Conservation (phyloP, 202 grass and related monocot genomes). For the Eragrostis tef region DNA sequence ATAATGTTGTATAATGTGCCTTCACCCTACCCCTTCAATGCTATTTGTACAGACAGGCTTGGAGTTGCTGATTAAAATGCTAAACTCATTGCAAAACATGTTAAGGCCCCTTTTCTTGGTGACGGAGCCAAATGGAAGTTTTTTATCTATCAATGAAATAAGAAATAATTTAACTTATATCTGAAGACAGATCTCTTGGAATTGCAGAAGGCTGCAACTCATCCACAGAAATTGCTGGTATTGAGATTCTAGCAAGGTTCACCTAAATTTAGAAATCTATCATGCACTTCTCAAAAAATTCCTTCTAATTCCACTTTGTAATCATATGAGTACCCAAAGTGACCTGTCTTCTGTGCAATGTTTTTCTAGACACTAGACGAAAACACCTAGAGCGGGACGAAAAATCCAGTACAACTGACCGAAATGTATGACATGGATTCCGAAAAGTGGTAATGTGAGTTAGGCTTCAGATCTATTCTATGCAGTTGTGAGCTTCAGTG, state of each 20-base stretch:
- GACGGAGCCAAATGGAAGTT: not conserved
- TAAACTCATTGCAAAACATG: slow-evolving; percentile 21
- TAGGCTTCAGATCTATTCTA: slow-evolving; percentile 27
- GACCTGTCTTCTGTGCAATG: not conserved
- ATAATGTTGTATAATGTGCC: not conserved
- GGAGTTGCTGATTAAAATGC: not conserved
- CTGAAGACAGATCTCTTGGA: slow-evolving; percentile 40
- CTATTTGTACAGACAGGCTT: not conserved
- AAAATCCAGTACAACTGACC: not conserved
- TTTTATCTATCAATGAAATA: slow-evolving; percentile 4
- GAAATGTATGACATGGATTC: slow-evolving; percentile 30
- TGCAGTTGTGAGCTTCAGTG: not conserved
- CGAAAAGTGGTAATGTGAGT: not conserved
- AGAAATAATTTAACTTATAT: slow-evolving; percentile 25
- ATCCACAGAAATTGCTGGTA: slow-evolving; percentile 30
- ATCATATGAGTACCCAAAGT: slow-evolving; percentile 17
- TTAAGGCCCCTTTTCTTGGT: slow-evolving; percentile 10
- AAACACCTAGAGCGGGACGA: slow-evolving; percentile 17
- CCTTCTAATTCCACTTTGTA: slow-evolving; percentile 32
- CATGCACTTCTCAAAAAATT: slow-evolving; percentile 41
- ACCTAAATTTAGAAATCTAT: slow-evolving; percentile 42
- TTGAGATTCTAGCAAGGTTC: slow-evolving; percentile 36
- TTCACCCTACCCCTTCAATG: not conserved
- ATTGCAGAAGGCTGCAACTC: slow-evolving; percentile 36
- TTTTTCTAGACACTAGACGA: too few species aligned